These are phyloP conservation scores for Colletotrichum coccodes DNA, from an alignment of 2,329 filamentous ascomycete species.

Conservation along the genomic window DNA sequence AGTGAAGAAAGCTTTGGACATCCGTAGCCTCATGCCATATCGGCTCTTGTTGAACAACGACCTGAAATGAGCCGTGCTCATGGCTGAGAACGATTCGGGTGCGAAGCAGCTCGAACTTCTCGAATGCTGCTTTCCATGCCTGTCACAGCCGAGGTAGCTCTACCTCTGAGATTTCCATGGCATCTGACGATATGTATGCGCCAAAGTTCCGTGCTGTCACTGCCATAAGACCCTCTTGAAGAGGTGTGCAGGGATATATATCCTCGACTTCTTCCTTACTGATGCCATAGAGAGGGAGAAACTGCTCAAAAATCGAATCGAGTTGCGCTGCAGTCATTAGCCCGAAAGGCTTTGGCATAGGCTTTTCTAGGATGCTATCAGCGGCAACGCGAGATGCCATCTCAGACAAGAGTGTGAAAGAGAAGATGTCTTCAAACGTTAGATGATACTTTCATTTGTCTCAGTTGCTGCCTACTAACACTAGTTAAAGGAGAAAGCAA, in stretches of 20 bases:
- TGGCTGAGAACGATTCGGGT: constrained; percentile 26
- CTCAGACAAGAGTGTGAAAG: background rate
- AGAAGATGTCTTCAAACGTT: constrained; percentile 11
- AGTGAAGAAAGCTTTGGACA: background rate
- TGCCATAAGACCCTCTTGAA: constrained; percentile 37
- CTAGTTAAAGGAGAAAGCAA: constrained; percentile 10
- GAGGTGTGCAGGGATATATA: constrained; percentile 35
- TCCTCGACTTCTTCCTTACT: constrained; percentile 29
- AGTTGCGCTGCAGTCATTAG: background rate
- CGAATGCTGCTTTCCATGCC: constrained; percentile 38
- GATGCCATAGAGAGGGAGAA: constrained; percentile 15
- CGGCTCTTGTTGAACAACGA: constrained; percentile 28
- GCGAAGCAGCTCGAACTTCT: constrained; percentile 13
- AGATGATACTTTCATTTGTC: background rate
- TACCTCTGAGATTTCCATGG: constrained; percentile 36
- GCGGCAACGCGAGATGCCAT: background rate
- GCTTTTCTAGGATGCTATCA: background rate
- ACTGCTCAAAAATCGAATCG: background rate
- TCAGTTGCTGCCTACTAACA: constrained; percentile 1
- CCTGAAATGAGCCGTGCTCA: constrained; percentile 28
- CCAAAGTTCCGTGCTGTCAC: constrained; percentile 34
- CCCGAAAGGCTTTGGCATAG: background rate
- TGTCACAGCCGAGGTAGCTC: constrained; percentile 38
- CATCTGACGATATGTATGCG: constrained; percentile 42
- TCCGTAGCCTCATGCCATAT: constrained; percentile 3